A percentile compares a stretch with the other conserved stretches of the same genome.
These are phyloP conservation scores for Basidiobolus meristosporus DNA, from an alignment of 371 early-diverging fungal species.

Conservation along the genomic window DNA sequence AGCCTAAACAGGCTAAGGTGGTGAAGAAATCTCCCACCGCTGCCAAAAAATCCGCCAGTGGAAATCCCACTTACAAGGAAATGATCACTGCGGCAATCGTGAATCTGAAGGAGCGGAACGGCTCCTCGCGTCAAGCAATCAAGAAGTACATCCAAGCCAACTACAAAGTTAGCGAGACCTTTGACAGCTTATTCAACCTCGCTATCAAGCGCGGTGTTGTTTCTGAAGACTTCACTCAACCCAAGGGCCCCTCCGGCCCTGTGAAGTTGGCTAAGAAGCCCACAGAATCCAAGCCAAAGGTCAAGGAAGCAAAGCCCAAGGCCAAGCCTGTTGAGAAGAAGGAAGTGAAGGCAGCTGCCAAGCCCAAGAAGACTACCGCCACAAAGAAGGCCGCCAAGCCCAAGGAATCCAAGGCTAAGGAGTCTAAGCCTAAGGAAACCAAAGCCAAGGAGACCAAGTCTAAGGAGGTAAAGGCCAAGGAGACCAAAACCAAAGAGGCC, in stretches of 20 bases:
- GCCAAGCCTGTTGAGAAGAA: conserved; percentile 17
- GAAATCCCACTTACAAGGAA: conserved; percentile 31
- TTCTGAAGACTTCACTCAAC: conserved; percentile 37
- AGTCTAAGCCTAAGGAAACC: conserved; percentile 24
- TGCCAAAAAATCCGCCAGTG: conserved; percentile 12
- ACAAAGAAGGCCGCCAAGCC: conserved; percentile 11
- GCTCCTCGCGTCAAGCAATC: conserved; percentile 57
- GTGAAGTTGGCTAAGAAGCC: conserved; percentile 43
- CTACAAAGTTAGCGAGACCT: conserved; percentile 32
- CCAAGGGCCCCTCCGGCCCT: conserved; percentile 52
- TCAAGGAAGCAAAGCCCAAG: conserved; percentile 15
- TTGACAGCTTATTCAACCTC: conserved; percentile 38
- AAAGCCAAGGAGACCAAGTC: conserved; percentile 25
- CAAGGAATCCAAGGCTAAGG: conserved; percentile 12
- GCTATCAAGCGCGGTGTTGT: conserved; percentile 60
- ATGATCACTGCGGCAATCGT: conserved; percentile 39
- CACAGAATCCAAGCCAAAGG: conserved; percentile 17
- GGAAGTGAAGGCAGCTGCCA: conserved; percentile 9
- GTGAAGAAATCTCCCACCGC: too few relatives aligned
- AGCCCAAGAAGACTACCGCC: conserved; percentile 18
- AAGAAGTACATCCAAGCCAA: conserved; percentile 70
- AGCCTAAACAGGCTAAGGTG: too few relatives aligned
- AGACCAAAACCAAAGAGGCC: conserved; percentile 24
- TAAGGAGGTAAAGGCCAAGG: conserved; percentile 22
- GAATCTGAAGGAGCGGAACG: conserved; percentile 56